Percentiles rank a stretch among this genome's conserved stretches.
phyloP scores from a whole-genome alignment of 345 rosid species.

The Pistacia atlantica region DNA sequence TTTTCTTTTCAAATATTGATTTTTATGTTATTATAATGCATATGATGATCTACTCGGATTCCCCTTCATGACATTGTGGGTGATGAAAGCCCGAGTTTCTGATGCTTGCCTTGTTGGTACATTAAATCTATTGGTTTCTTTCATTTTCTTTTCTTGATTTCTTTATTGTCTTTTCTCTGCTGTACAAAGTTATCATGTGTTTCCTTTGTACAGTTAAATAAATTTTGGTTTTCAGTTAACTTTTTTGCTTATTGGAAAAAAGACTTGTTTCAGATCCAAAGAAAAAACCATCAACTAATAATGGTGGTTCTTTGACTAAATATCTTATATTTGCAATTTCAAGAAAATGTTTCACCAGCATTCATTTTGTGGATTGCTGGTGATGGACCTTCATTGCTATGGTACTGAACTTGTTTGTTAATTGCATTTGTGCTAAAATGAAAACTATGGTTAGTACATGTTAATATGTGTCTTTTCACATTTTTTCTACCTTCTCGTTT shows the following conservation, averaged over 20 bases:
- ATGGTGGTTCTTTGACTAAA: no score
- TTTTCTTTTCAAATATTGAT: not conserved
- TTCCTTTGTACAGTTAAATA: not conserved
- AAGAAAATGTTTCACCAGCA: not conserved
- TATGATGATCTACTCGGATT: constrained; percentile 66
- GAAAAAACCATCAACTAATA: no score
- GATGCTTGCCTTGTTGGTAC: constrained; percentile 30
- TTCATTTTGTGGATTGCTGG: not conserved
- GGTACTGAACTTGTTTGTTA: not conserved
- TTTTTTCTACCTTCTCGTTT: not conserved
- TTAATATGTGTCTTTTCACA: not conserved
- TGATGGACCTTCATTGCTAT: not conserved
- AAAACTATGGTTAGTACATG: not conserved
- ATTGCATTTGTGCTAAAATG: not conserved
- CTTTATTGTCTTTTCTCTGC: no score
- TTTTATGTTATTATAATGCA: constrained; percentile 22
- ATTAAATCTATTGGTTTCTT: not conserved
- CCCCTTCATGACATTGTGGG: constrained; percentile 66
- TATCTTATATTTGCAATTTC: not conserved
- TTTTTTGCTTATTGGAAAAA: not conserved
- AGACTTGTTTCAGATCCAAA: not conserved
- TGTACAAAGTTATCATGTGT: no score
- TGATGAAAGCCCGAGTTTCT: constrained; percentile 68
- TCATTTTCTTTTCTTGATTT: not conserved
- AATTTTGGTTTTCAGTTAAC: not conserved